Evolutionary conservation across 805 yeast species (phyloP).

Genomic region (Hyphopichia homilentoma): DNA sequence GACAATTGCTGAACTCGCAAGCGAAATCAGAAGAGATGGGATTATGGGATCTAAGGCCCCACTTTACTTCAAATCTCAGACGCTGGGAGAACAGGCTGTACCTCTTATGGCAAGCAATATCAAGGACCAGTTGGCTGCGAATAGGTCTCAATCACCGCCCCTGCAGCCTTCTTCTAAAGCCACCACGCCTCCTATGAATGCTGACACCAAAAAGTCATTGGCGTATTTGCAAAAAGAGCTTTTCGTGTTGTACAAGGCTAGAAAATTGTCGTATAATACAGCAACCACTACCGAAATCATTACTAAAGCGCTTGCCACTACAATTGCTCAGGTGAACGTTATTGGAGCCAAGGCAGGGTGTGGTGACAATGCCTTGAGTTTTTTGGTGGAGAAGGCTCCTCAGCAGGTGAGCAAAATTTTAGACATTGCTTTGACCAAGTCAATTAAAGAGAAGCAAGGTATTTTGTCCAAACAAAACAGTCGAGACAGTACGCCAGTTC

Average conservation of each 20-base stretch:
- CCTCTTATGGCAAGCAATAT: conserved; percentile 18
- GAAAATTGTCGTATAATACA: conserved; percentile 66
- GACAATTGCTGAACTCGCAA: conserved; percentile 41
- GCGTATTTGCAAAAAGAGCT: conserved; percentile 84
- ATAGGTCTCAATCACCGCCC: conserved; percentile 27
- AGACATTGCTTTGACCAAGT: conserved; percentile 77
- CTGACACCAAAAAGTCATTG: conserved; percentile 69
- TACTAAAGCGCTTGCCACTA: conserved; percentile 89
- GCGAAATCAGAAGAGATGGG: conserved; percentile 36
- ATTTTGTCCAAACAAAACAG: conserved; percentile 15
- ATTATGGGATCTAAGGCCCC: conserved; percentile 25
- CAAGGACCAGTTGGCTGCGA: conserved; percentile 47
- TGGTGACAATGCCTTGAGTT: conserved; percentile 72
- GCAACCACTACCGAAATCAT: conserved; percentile 79
- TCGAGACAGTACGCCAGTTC: conserved; percentile 18
- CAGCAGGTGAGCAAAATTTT: conserved; percentile 74
- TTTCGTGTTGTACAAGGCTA: conserved; percentile 71
- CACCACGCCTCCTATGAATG: conserved; percentile 38
- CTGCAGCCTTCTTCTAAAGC: conserved; percentile 14
- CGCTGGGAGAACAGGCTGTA: conserved; percentile 7
- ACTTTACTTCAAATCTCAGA: conserved; percentile 28
- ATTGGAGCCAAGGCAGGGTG: conserved; percentile 85
- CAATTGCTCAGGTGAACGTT: conserved; percentile 84
- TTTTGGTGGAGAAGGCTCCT: conserved; percentile 77
- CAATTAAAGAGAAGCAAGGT: conserved; percentile 49